Evolutionary conservation across 2,329 filamentous ascomycete species (phyloP), one percentile per base, ranked within the genome.

Genomic region (Fusarium verticillioides): DNA sequence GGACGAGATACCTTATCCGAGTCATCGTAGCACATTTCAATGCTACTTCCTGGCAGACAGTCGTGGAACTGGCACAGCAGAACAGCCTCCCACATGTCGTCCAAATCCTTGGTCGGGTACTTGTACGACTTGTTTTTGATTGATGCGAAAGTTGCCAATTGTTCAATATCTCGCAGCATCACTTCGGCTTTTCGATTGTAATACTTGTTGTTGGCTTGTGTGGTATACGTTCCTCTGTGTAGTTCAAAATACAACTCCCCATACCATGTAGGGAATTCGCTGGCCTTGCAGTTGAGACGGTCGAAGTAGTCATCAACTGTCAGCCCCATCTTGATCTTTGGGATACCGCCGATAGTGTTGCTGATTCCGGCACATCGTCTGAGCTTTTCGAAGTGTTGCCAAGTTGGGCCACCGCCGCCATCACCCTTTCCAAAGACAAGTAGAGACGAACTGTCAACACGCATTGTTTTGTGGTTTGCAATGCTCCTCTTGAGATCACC

Each of bases 1-100:
- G 36, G 6, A 30, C 15, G 15, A 40, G 83, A 80, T 82, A 90
- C 89, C 84, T 95, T 89, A 79, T 97, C 93, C 7, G 95, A 97
- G 80, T 99, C 96, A 81, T 97, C 94, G 78, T 98, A 98, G 82
- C 95, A 97, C 95, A 98, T 98, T 82, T 97, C 95, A 77, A 99
- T 98, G 39, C 91, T 94, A 80, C 94, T 98, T 63, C 96, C 96
- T 2, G 96, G 96, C 58, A 99, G 87, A 80, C 96, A 98, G 80
- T 99, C 96, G 75, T 99, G 96, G 87, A 99, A 99, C 79, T 99
- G 96, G 75, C 96, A 98, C 32, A 98, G 89, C 30, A 98, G 87
- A 7, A 96, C 92, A 62, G 89, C 88, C 84, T 98, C 96, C 96
- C 96, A 99, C 91, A 99, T 97, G 64, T 92, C 88, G 79, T 99